Percentiles rank a stretch among this genome's conserved stretches.
These are phyloP conservation scores for Pseudoperonospora humuli DNA, from an alignment of 352 stramenopile species.

Conservation along the genomic window DNA sequence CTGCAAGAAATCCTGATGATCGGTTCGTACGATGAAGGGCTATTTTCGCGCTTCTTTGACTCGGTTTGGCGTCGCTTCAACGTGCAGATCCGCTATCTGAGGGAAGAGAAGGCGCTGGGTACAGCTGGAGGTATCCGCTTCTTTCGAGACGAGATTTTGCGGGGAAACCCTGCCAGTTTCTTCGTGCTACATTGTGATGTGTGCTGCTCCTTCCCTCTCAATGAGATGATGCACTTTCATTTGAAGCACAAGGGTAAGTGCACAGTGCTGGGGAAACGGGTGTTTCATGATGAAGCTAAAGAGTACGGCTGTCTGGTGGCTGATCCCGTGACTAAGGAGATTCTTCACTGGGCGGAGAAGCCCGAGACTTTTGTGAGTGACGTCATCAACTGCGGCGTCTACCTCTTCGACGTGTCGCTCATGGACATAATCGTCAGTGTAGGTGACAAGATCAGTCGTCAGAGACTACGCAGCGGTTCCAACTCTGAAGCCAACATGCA, in stretches of 20 bases:
- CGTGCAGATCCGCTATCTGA: conserved; percentile 79
- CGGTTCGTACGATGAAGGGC: conserved; percentile 81
- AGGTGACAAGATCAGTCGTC: conserved; percentile 72
- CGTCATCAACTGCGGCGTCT: conserved; percentile 88
- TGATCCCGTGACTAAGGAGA: conserved; percentile 68
- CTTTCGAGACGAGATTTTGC: conserved; percentile 80
- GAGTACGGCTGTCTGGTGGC: conserved; percentile 85
- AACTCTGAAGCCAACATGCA: conserved; percentile 59
- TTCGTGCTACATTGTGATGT: conserved; percentile 86
- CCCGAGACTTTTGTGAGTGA: conserved; percentile 87
- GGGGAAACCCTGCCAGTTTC: conserved; percentile 57
- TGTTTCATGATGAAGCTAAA: conserved; percentile 84
- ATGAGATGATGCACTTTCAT: conserved; percentile 87
- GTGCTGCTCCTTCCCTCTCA: conserved; percentile 82
- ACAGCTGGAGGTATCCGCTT: conserved; percentile 78
- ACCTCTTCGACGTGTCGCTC: conserved; percentile 78
- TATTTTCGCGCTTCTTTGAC: conserved; percentile 87
- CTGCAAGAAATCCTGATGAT: conserved; percentile 86
- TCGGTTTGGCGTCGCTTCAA: conserved; percentile 74
- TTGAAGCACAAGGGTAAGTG: conserved; percentile 60
- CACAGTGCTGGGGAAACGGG: conserved; percentile 80
- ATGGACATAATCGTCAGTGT: conserved; percentile 73
- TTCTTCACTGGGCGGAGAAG: conserved; percentile 86
- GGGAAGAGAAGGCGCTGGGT: conserved; percentile 71
- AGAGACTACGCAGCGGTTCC: conserved; percentile 70